Base-by-base conservation (phyloP, 805 yeast species). In the Tetrapisispora pingtungensis region DNA sequence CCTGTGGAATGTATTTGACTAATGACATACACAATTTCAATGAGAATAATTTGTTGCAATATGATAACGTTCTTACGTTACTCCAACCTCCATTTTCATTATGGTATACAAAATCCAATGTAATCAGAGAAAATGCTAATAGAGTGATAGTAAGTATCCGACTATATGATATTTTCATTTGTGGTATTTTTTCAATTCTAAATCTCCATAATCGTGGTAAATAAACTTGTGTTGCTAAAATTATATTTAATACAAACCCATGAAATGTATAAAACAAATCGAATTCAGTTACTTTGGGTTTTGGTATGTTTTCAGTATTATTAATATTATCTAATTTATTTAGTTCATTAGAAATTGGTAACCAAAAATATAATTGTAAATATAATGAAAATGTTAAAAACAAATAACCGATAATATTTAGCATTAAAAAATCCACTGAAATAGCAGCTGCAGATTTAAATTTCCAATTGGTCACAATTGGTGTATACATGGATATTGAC, bases 1-100 rank as follows among this genome's bases (percentile, higher is more conserved):
- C 83, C 64, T 90, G 98, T 0, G 98, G 98, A 26, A 84, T 63
- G 52, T 76, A 73, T 51, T 76, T 76, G 37, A 73, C 61, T 38
- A 74, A 54, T 28, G 79, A 73, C 66, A 74, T 69, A 14, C 59
- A 41, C 14, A 76, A 67, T 57, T 76, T 76, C 45, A 73, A 57
- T 14, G 49, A 10, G 33, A 52, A 55, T 38, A 63, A 45, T 27
- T 49, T 49, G 34, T 58, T 57, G 27, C 64, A 60, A 41, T 53
- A 54, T 3, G 48, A 44, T 38, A 58, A 36, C 1, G 59, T 54
- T 31, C 46, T 43, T n/a, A 38, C 10, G 36, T 61, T 56, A 26
- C 49, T 41, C 61, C 60, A 56, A 15, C 58, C 56, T 14, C 32
- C 7, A 17, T 7, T 13, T 17, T 36, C 15, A 19, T 34, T 44